Conservation (phyloP, 305 asterid species). For the Fraxinus sp. region DNA sequence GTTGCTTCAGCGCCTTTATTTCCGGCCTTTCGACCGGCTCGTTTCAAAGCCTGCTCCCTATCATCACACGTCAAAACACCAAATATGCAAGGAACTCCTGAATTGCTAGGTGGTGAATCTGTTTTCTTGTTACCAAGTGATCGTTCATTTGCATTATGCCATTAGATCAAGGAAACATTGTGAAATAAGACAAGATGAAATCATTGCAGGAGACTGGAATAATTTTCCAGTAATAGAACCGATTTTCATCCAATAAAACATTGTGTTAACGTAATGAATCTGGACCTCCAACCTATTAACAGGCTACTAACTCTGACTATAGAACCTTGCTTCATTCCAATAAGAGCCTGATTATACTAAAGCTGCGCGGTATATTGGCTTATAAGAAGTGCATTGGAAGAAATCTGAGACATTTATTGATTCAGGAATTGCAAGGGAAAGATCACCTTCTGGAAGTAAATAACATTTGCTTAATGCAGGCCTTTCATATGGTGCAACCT, state of each 20-base stretch:
- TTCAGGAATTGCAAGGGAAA: not conserved
- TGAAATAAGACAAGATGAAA: not conserved
- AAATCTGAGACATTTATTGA: not conserved
- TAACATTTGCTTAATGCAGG: slow-evolving; percentile 95
- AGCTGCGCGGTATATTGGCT: not conserved
- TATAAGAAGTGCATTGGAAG: no score
- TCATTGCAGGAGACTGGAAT: not conserved
- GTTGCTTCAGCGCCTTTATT: no score
- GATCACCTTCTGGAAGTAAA: slow-evolving; percentile 83
- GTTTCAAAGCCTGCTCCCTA: no score
- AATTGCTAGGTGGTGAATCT: no score
- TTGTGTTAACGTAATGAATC: not conserved
- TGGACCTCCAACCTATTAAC: not conserved
- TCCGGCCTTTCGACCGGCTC: no score
- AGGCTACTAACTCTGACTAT: not conserved
- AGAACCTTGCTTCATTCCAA: not conserved
- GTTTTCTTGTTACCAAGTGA: no score
- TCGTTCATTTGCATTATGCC: no score
- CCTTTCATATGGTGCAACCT: slow-evolving; percentile 97
- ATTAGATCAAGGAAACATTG: no score
- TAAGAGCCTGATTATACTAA: not conserved
- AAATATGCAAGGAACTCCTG: no score
- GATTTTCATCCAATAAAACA: not conserved
- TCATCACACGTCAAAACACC: no score
- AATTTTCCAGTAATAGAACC: not conserved